Base-by-base conservation (phyloP, 768 basidiomycete genomes). In the Boletus bicolor region DNA sequence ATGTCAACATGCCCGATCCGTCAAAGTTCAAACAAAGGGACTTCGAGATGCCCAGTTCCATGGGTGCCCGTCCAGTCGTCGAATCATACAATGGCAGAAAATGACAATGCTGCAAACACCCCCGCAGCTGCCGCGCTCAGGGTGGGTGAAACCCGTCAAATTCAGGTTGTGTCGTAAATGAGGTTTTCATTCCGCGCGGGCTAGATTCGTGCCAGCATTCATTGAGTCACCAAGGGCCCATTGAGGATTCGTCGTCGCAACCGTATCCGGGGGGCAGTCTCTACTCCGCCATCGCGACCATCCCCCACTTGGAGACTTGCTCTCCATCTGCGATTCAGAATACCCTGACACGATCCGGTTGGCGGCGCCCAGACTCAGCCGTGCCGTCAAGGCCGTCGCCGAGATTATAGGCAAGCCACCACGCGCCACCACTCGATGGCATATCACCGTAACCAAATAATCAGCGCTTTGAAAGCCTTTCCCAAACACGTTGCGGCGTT, bases 1-100 rank as follows among this genome's bases (percentile, higher is more conserved):
- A 6, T 34, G 36, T 44, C 21, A 24, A 24, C 55, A 53, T 39
- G 0, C 26, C 61, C 61, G 52, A 51, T 59, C 38, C 19, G 39
- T 24, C 21, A 24, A 24, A 24, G 21, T 24, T 24, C 28, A 28
- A 28, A 28, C 28, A 28, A 28, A 28, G 19, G 19, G 19, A 19
- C 19, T 19, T 19, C 19, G 19, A 19, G 19, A 19, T 19, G 19
- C 19, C 26, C 50, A 45, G 11, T 28, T 28, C 14, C 17, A 28
- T 24, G 21, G 21, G 44, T 3, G 19, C 14, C 32, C 46, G 34
- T 15, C n/a, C 5, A 12, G 15, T 7, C 47, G 19, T 19, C 43
- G 12, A 28, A 26, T 5, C 5, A n/a, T 26, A 28, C 5, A 44
- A 44, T 28, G 38, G 38, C 12, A 48, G 19, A 21, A 15, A 21